Conservation (phyloP, 441 rosid species). For the Erodium texanum region DNA sequence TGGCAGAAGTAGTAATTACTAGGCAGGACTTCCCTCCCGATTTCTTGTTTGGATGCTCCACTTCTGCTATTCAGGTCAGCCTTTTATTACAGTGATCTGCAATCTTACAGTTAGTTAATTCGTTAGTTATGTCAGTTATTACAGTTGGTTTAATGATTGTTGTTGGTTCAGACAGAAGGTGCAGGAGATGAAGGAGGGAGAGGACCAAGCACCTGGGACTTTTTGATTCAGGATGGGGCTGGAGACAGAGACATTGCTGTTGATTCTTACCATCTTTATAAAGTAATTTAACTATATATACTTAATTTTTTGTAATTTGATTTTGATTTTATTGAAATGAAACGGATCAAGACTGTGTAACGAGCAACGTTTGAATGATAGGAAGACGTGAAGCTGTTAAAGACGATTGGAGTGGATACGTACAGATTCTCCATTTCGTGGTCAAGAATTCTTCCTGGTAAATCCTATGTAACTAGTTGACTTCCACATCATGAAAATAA, state of each 20-base stretch:
- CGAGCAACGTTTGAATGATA: not conserved
- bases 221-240: slow-evolving; percentile 12
- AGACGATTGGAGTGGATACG: slow-evolving; percentile 25
- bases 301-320: too few species aligned
- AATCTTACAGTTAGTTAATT: too few species aligned
- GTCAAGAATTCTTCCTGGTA: slow-evolving; percentile 39
- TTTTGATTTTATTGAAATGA: too few species aligned
- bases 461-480: too few species aligned
- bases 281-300: slow-evolving; percentile 16
- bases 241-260: slow-evolving; percentile 19
- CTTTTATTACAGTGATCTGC: too few species aligned
- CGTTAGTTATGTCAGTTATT: too few species aligned
- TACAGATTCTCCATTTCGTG: slow-evolving; percentile 39
- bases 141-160: too few species aligned
- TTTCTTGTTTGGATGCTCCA: slow-evolving; percentile 3
- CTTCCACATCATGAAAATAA: too few species aligned
- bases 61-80: not conserved
- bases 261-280: slow-evolving; percentile 40
- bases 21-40: not conserved
- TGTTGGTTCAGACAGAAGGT: slow-evolving; percentile 31
- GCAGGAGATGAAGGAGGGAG: slow-evolving; percentile 23
- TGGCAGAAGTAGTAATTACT: not conserved
- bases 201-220: slow-evolving; percentile 40
- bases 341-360: not conserved
- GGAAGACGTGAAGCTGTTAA: slow-evolving; percentile 27